Evolutionary conservation across 2,329 filamentous ascomycete species (phyloP), one percentile per base, ranked within the genome.

Genomic region (Penicillium brevicompactum): DNA sequence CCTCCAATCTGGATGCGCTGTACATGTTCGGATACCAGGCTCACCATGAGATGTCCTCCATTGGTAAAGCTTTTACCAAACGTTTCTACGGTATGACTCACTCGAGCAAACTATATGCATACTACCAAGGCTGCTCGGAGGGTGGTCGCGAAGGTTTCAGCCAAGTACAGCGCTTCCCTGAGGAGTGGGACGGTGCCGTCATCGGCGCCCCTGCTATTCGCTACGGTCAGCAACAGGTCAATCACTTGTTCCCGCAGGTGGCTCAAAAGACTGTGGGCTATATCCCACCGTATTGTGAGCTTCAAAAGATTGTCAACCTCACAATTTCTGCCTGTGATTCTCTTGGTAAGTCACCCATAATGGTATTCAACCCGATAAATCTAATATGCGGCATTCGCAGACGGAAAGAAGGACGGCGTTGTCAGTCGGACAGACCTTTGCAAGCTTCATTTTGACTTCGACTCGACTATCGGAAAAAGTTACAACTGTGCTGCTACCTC

Each of bases 321-420:
- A 57, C 50, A 3, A 57, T 57, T 11, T 32, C 31, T n/a, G 46
- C 46, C 10, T 57, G 55, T 14, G 55, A 57, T 38, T 2, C 10
- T 27, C 41, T 54, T 22, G 38, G 38, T 41, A 41, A 41, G 38
- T 21, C 7, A 18, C n/a, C 7, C 16, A 4, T 6, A 9, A 21
- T 16, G 4, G 34, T 16, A 41, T 41, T 41, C n/a, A n/a, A 41
- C 9, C 9, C 2, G 10, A 41, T 18, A 41, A 18, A 18, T 21
- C 38, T 41, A 18, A 41, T 21, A 2, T 21, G 6, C 16, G 5
- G 8, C 9, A 8, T 4, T 11, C 16, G 8, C 38, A 41, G 51
- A 54, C 14, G 51, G 46, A 14, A 43, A 44, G 16, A 31, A 14
- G 4, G 51, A 53, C 13, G 51, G 51, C 5, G 51, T 53, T 18